Base-by-base conservation (phyloP, 768 basidiomycete genomes). In the Hydnomerulius pinastri region DNA sequence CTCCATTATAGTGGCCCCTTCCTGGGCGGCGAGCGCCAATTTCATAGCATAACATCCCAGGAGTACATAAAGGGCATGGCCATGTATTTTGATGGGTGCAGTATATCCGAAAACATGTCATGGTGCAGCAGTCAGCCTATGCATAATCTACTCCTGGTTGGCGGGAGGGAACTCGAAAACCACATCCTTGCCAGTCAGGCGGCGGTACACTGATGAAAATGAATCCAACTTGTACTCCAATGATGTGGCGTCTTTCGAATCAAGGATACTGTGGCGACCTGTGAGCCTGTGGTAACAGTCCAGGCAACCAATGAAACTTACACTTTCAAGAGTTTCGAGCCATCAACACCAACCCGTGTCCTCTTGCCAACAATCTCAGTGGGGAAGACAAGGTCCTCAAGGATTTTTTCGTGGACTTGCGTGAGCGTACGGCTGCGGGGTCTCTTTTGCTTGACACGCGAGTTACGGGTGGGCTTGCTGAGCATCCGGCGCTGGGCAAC, bases 171-270 rank as follows among this genome's bases (percentile, higher is more conserved):
- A 93, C 78, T 93, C 91, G 68, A 93, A 93, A 47, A 89, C 86
- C 51, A 97, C 95, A 57, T 98, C 95, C 81, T 97, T 98, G 70
- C 95, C 95, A 58, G 94, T 96, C 70, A 97, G 76, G 56, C 88
- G 83, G 67, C 88, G 90, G 82, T 97, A 98, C 57, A 98, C 92
- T 35, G 92, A 94, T 42, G 95, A 90, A 80, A 98, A 99, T 57
- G 95, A 96, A 77, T 99, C 97, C 63, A 98, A 83, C 83, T 99
- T 99, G 89, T 99, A 98, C 81, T 98, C 97, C 69, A 98, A 81
- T 65, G 92, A 90, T 71, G 94, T 98, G 49, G 93, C 85, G 69
- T 99, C 97, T 74, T 98, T 98, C 59, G 92, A 79, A 80, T 99
- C 97, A 60, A 99, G 88, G 80, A 94, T 88, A 60, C 96, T 98